A percentile compares a stretch with the other conserved stretches of the same genome.
phyloP scores from a whole-genome alignment of 1,284 basidiomycete species.

The Pterulicium gracile region DNA sequence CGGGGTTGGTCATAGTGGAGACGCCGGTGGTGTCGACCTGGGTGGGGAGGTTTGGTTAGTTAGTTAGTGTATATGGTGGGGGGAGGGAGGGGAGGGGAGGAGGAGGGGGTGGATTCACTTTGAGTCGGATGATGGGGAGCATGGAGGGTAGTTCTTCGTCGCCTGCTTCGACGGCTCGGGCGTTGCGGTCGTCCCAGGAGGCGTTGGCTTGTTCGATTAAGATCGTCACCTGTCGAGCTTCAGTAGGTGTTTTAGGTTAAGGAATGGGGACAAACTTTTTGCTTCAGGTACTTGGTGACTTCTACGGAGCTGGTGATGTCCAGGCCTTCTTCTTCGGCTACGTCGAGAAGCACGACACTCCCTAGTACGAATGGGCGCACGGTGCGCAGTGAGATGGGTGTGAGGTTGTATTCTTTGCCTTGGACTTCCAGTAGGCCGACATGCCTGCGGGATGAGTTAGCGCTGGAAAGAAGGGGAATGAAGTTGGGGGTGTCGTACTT shows the following conservation, averaged over 20 bases:
- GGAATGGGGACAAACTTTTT: constrained; percentile 34
- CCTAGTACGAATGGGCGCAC: constrained; percentile 95
- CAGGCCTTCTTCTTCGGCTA: constrained; percentile 65
- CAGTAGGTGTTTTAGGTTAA: background rate
- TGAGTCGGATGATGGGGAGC: constrained; percentile 85
- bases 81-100: background rate
- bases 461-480: constrained; percentile 2
- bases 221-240: constrained; percentile 52
- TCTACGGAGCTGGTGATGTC: constrained; percentile 73
- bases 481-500: too few relatives aligned
- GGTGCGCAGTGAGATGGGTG: constrained; percentile 79
- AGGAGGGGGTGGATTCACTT: constrained; percentile 30
- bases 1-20: constrained; percentile 87
- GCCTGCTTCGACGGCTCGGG: constrained; percentile 52
- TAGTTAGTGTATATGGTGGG: background rate
- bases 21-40: constrained; percentile 88
- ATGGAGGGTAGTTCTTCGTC: constrained; percentile 57
- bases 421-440: constrained; percentile 82
- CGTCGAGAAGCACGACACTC: constrained; percentile 67
- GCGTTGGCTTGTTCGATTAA: constrained; percentile 70
- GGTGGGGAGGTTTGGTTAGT: constrained; percentile 1
- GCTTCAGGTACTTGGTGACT: constrained; percentile 72
- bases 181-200: constrained; percentile 76
- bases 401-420: constrained; percentile 79
- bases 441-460: constrained; percentile 41